Base-by-base conservation (phyloP, 176 grass and related monocot species). In the Alloteropsis semialata region DNA sequence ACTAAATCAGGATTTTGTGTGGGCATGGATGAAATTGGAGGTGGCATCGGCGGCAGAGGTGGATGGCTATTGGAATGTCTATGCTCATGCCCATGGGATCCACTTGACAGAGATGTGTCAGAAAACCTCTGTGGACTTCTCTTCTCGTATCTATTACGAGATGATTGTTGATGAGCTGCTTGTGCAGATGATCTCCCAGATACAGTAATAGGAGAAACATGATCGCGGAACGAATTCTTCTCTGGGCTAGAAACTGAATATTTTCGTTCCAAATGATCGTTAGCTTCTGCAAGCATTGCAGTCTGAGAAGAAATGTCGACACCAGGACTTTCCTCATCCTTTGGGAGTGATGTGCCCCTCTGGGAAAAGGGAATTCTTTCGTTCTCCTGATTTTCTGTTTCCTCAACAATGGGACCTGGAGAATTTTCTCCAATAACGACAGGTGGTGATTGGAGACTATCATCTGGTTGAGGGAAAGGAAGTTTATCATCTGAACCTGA, bases 401-500 rank as follows among this genome's bases (percentile, higher is more conserved):
- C n/a, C 19, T 75, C 87, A 80, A 69, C 75, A 51, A 84, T 43
- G 21, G 89, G 90, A 48, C 85, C 91, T 69, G 92, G 96, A 64
- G 91, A 98, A 87, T 94, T 98, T 71, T 98, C 92, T 41, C 89
- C 96, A 84, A 91, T 71, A 72, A 95, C 80, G 76, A 91, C 89
- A 67, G 92, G 86, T 65, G 92, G 88, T 10, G 76, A 84, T 54
- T 91, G 91, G 61, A 98, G 80, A 87, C 69, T 93, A 69, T 98
- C 90, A 76, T 98, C 96, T 28, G 96, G 59, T 79, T 93, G 92
- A 85, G 96, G 96, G 70, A 98, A 98, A 84, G 91, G 86, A 72
- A 91, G 82, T 81, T 91, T 91, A 74, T 98, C 96, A 51, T 98
- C 96, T 87, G 96, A 95, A 22, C 88, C 96, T 42, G 88, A 90